Evolutionary conservation across 2,329 filamentous ascomycete genomes (phyloP).

Genomic region (Aspergillus sp.): DNA sequence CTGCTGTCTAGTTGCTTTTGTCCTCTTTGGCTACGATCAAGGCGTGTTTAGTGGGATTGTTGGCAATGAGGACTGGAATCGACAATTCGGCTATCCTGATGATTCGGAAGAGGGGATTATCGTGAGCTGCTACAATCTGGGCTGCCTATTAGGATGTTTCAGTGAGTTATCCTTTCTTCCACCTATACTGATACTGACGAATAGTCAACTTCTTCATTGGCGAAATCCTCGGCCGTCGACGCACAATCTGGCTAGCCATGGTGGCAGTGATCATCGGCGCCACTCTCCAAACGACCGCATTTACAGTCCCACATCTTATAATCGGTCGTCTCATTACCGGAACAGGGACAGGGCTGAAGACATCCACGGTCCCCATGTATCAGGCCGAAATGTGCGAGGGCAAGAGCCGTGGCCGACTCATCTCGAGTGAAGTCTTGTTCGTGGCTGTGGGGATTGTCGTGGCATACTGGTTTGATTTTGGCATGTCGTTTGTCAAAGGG

Average conservation of each 20-base stretch:
- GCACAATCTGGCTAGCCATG: conserved; percentile 11
- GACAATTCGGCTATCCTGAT: conserved; percentile 8
- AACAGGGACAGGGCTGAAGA: conserved; percentile 37
- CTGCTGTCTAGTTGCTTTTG: conserved; percentile 10
- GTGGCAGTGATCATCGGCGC: conserved; percentile 20
- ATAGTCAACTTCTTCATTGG: neutral
- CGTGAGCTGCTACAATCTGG: conserved; percentile 9
- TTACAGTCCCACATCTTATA: conserved; percentile 21
- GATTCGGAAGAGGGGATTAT: conserved; percentile 9
- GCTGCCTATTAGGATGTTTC: conserved; percentile 9
- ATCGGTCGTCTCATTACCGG: conserved; percentile 45
- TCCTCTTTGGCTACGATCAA: conserved; percentile 20
- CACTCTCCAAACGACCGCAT: conserved; percentile 21
- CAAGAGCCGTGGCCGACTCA: conserved; percentile 33
- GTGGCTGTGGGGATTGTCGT: conserved; percentile 26
- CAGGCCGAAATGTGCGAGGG: conserved; percentile 38
- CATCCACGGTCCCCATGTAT: conserved; percentile 29
- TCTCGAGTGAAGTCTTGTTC: conserved; percentile 31
- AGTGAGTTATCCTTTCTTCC: too few species aligned
- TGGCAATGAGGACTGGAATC: conserved; percentile 8
- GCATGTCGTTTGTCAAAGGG: conserved; percentile 32
- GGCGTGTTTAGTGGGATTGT: conserved; percentile 18
- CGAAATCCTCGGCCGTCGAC: neutral
- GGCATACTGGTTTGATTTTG: conserved; percentile 39
- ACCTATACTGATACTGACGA: too few species aligned